Conservation (phyloP, 306 rosid species). For the Quillaja saponaria region DNA sequence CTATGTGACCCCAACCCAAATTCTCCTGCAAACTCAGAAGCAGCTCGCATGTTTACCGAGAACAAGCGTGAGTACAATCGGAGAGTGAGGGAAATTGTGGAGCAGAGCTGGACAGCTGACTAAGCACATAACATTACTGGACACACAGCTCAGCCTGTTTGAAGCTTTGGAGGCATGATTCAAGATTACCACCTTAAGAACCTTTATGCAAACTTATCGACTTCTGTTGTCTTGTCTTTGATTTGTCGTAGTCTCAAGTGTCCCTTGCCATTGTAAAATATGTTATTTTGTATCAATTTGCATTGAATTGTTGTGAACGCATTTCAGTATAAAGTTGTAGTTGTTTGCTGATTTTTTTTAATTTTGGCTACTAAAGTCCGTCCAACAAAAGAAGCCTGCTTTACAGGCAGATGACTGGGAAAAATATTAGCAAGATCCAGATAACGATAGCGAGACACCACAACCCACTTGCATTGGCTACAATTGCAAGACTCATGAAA, state of each 20-base stretch:
- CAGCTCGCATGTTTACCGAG: constrained; percentile 91
- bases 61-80: constrained; percentile 91
- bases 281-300: constrained; percentile 30
- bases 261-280: constrained; percentile 39
- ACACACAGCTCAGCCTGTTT: constrained; percentile 24
- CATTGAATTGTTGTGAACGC: constrained; percentile 36
- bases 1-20: constrained; percentile 96
- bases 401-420: background rate
- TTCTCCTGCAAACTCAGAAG: constrained; percentile 96
- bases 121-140: constrained; percentile 26
- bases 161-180: constrained; percentile 36
- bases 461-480: constrained; percentile 2
- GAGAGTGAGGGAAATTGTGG: constrained; percentile 84
- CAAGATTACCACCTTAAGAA: constrained; percentile 30
- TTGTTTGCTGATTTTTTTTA: background rate
- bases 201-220: constrained; percentile 41
- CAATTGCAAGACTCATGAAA: background rate
- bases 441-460: background rate
- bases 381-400: background rate
- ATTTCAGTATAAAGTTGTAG: constrained; percentile 31
- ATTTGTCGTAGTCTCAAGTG: constrained; percentile 31
- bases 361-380: background rate
- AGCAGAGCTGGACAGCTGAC: constrained; percentile 98
- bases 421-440: background rate
- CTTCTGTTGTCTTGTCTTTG: constrained; percentile 30